Conservation (phyloP, 345 rosid species). For the Brassica incana region DNA sequence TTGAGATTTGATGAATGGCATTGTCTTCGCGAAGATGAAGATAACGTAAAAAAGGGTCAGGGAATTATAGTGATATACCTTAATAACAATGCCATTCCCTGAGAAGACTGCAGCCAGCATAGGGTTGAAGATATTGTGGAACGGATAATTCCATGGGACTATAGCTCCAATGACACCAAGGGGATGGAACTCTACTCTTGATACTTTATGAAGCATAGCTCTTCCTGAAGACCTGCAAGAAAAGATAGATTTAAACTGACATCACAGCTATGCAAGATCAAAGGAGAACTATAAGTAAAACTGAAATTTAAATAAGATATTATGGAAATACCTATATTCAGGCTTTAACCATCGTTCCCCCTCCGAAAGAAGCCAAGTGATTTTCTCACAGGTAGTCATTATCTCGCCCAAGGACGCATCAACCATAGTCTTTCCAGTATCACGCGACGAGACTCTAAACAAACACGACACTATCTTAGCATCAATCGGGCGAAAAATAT, state of each 20-base stretch:
- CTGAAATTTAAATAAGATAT: neutral
- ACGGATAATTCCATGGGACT: slow-evolving; percentile 99
- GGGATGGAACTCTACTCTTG: slow-evolving; percentile 92
- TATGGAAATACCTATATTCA: slow-evolving; percentile 62
- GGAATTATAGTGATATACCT: slow-evolving; percentile 46
- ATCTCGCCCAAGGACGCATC: slow-evolving; percentile 98
- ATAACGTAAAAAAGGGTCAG: neutral
- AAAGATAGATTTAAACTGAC: neutral
- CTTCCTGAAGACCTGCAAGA: slow-evolving; percentile 81
- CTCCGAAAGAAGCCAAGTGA: slow-evolving; percentile 98
- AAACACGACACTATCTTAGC: slow-evolving; percentile 17
- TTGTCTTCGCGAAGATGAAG: neutral
- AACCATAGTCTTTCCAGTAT: slow-evolving; percentile 98
- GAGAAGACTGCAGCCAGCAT: slow-evolving; percentile 97
- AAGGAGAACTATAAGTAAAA: neutral
- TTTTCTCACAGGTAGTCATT: slow-evolving; percentile 99
- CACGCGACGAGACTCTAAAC: slow-evolving; percentile 85
- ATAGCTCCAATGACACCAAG: slow-evolving; percentile 97
- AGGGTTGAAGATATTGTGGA: slow-evolving; percentile 96
- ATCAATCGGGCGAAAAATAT: neutral
- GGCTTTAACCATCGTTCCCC: slow-evolving; percentile 98
- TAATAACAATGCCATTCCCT: slow-evolving; percentile 90
- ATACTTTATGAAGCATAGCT: slow-evolving; percentile 89
- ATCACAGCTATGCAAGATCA: neutral
- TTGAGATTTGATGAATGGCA: slow-evolving; percentile 20